These are phyloP conservation scores for Dioscorea alata DNA, from an alignment of 106 monocot genomes.

Conservation along the genomic window DNA sequence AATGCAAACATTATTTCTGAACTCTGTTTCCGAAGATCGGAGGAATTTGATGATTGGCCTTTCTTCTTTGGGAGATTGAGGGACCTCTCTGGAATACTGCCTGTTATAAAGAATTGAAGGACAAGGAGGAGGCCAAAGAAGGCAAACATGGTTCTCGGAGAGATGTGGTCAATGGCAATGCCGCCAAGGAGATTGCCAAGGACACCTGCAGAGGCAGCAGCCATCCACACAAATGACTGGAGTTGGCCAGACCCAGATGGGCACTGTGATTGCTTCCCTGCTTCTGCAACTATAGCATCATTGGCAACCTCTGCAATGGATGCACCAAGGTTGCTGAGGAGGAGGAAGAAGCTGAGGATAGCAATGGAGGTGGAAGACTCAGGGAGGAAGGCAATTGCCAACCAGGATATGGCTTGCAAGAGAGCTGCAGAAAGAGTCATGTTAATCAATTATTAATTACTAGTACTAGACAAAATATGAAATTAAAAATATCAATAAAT, in stretches of 20 bases:
- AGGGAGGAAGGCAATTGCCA: conserved; percentile 47
- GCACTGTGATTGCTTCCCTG: conserved; percentile 34
- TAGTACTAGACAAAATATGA: too few species aligned
- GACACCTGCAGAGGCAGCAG: conserved; percentile 42
- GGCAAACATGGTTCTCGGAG: conserved; percentile 55
- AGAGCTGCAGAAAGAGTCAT: conserved; percentile 39
- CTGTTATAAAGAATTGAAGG: conserved; percentile 38
- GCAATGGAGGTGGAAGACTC: conserved; percentile 36
- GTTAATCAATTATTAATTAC: too few species aligned
- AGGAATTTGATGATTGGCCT: conserved; percentile 10
- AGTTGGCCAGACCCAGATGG: conserved; percentile 34
- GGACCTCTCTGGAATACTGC: conserved; percentile 39
- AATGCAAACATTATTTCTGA: conserved; percentile 36
- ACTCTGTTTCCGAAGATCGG: conserved; percentile 32
- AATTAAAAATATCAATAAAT: too few species aligned
- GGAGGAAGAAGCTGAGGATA: conserved; percentile 47
- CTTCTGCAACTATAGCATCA: conserved; percentile 83
- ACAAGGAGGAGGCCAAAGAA: conserved; percentile 43
- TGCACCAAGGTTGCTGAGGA: conserved; percentile 74
- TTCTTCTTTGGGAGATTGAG: conserved; percentile 40
- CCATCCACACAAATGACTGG: conserved; percentile 66
- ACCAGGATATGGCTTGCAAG: conserved; percentile 82
- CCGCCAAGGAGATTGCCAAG: conserved; percentile 76
- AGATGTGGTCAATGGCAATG: conserved; percentile 32
- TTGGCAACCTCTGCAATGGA: conserved; percentile 82